Base-by-base conservation (phyloP, 176 grass and related monocot species). In the Carex myosuroides region DNA sequence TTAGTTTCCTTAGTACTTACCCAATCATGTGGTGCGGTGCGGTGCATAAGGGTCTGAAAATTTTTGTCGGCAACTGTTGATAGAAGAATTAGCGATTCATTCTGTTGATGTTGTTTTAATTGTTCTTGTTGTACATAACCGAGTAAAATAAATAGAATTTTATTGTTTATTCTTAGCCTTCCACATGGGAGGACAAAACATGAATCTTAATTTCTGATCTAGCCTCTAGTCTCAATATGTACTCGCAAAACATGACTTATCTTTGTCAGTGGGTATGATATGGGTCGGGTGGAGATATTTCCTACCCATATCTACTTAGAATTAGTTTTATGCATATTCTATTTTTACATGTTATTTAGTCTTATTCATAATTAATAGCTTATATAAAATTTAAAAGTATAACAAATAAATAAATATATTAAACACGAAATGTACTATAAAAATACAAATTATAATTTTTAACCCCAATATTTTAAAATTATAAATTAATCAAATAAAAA, bases 41-140 rank as follows among this genome's bases (percentile, higher is more conserved):
- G 62, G 79, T 30, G 13, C 60, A 61, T 82, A 82, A 69, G 74
- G 74, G 64, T 79, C n/a, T 1, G 56, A 79, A 85, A 81, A 29
- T 88, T 94, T 89, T 92, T 92, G 88, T 83, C 20, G 86, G 73
- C 56, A 88, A 85, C 13, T 85, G 85, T 90, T 65, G 87, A 91
- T 97, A 92, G 90, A 79, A 78, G 79, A 76, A 46, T 76, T 18
- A 74, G 48, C 73, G 85, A 90, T 88, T 88, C 92, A 46, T 79
- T 92, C 54, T 83, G 62, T 83, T 83, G 13, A 54, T 76, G 33
- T 42, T 82, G 42, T 64, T 83, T 75, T 54, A 75, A 66, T 64
- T 83, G 58, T 83, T 83, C 22, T 67, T 83, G 17, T 69, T 83
- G 81, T 83, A 83, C 60, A 83, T 83, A 83, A 83, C 81, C 24